Conservation (phyloP, 768 basidiomycete species). For the Nidula microcarpa region DNA sequence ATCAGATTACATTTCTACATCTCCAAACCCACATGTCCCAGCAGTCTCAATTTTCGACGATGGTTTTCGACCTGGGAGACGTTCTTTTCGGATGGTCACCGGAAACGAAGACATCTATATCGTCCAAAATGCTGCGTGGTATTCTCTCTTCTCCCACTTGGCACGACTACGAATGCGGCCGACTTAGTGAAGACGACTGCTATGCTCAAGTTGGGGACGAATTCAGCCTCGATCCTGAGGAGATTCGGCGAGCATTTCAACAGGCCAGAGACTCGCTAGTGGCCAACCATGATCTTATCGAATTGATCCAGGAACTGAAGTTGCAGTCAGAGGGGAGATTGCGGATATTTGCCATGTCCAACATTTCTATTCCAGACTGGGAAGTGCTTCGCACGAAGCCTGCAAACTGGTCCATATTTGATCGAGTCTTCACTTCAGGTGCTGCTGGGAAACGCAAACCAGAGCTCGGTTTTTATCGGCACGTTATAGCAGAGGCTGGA, state of each 20-base stretch:
- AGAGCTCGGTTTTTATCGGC: conserved; percentile 48
- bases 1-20: no score
- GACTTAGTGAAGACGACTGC: conserved; percentile 22
- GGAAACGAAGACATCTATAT: conserved; percentile 22
- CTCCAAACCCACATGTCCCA: background rate
- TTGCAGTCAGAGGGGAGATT: background rate
- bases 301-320: conserved; percentile 30
- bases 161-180: conserved; percentile 34
- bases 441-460: conserved; percentile 53
- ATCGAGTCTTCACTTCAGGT: conserved; percentile 49
- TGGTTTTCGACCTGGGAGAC: conserved; percentile 37
- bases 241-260: conserved; percentile 28
- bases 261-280: conserved; percentile 28
- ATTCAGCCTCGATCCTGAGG: conserved; percentile 18
- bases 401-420: conserved; percentile 47
- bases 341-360: background rate
- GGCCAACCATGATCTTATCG: conserved; percentile 21
- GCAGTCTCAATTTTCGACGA: conserved; percentile 6
- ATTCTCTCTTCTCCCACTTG: conserved; percentile 21
- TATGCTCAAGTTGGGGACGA: conserved; percentile 23
- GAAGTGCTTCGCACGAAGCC: conserved; percentile 38
- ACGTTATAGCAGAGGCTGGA: conserved; percentile 38
- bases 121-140: conserved; percentile 18
- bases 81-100: conserved; percentile 37
- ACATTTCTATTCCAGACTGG: conserved; percentile 23